phyloP scores from a whole-genome alignment of 129 eudicot genomes.

The Deinandra increscens region DNA sequence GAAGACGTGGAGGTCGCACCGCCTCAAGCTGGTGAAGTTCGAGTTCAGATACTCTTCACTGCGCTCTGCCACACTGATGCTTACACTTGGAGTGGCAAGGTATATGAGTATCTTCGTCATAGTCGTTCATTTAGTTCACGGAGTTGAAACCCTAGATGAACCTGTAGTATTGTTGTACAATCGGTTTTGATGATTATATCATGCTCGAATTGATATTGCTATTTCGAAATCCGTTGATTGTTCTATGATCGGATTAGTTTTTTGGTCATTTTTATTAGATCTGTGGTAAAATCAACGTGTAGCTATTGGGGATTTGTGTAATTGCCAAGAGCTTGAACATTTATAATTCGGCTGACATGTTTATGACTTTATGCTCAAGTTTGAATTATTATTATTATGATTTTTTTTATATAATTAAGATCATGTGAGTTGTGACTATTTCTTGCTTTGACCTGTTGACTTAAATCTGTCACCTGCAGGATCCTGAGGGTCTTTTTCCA shows the following conservation, averaged over 20 bases:
- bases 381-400: no score
- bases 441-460: neutral
- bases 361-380: slow-evolving; percentile 1
- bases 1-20: slow-evolving; percentile 99
- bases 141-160: no score
- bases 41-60: slow-evolving; percentile 78
- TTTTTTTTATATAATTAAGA: neutral
- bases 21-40: slow-evolving; percentile 98
- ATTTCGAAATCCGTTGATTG: neutral
- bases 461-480: slow-evolving; percentile 42
- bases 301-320: neutral
- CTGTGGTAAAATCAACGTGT: neutral
- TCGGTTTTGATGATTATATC: no score
- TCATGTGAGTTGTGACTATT: neutral
- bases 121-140: neutral
- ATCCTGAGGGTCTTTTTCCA: slow-evolving; percentile 99
- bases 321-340: neutral
- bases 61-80: slow-evolving; percentile 99
- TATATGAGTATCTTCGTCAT: slow-evolving; percentile 5
- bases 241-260: neutral
- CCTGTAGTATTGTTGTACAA: neutral
- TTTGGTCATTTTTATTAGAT: neutral
- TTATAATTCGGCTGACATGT: neutral
- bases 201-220: neutral
- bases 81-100: slow-evolving; percentile 99